These are phyloP conservation scores for Cladobotryum mycophilum DNA, from an alignment of 2,329 filamentous ascomycete species.

Conservation along the genomic window DNA sequence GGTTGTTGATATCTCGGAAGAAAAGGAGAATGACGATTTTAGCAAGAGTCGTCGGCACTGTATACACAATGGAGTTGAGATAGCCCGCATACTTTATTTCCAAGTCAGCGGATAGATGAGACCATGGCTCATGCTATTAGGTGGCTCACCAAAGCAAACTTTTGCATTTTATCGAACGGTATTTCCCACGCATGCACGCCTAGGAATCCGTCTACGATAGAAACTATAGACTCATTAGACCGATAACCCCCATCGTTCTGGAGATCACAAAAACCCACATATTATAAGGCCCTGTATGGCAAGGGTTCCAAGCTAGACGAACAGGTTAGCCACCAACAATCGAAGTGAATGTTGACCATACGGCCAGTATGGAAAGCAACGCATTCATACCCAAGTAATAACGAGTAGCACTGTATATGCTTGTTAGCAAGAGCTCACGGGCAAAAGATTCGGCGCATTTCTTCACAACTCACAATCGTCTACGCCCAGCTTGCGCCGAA, in stretches of 20 bases:
- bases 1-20: constrained; percentile 11
- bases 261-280: neutral
- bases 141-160: constrained; percentile 6
- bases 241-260: neutral
- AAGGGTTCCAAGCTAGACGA: constrained; percentile 5
- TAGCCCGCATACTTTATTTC: constrained; percentile 3
- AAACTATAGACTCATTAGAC: neutral
- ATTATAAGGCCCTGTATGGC: constrained; percentile 11
- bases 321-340: too few species aligned
- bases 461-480: neutral
- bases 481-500: neutral
- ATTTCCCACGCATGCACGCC: constrained; percentile 13
- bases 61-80: constrained; percentile 16
- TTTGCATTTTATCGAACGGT: constrained; percentile 7
- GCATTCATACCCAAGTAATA: neutral
- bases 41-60: constrained; percentile 12
- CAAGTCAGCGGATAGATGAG: too few species aligned
- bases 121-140: rapidly evolving
- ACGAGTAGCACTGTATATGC: neutral
- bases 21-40: constrained; percentile 15
- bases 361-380: neutral
- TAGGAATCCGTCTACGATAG: neutral
- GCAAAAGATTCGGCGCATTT: neutral
- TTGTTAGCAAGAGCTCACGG: neutral
- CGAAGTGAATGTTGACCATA: too few species aligned